Evolutionary conservation across 257 asterid species (phyloP), one percentile per base, ranked within the genome.

Genomic region (Solanum arcanum): DNA sequence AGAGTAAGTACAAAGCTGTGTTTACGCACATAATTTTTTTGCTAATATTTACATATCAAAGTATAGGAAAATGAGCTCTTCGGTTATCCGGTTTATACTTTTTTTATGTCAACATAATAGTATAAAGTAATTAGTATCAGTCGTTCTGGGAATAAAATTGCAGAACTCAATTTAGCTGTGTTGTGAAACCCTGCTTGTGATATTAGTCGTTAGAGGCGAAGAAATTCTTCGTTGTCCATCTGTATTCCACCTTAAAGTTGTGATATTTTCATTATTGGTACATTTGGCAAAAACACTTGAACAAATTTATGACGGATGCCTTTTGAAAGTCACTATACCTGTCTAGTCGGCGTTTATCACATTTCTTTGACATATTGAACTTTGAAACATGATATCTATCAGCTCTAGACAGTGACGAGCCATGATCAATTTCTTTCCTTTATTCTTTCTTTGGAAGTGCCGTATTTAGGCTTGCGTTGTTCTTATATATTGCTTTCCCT

Each of bases 1-100:
- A 92, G 99, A 97, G 99, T 97, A 93, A 93, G 99, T 89, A 64
- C 41, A 9, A 42, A 29, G 23, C n/a, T 80, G 29, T 14, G 29
- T 18, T 80, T 47, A 27, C 6, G 14, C 85, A 47, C 68, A 10
- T 15, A 1, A 7, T 6, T 41, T 18, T 56, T 18, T 56, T 41
- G 35, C 83, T 39, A 75, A 42, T 41, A 39, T 75, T n/a, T 46
- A 23, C 35, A 6, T 41, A 23, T 15, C 33, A 41, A 75, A 73
- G 35, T 11, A 37, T 9, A 20, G 14, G 11, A 37, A 74, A 23
- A 37, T 23, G 52, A 75, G 52, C 20, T 74, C 1, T 39, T 74
- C 15, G 2, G 81, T 73, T 33, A 39, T 39, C 82, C 7, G 29
- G 82, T 83, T 83, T 83, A n/a, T 83, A 20, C 18, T 7, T 7